Base-by-base conservation (phyloP, 169 alveolate genomes). In the Plasmodium ovale region DNA sequence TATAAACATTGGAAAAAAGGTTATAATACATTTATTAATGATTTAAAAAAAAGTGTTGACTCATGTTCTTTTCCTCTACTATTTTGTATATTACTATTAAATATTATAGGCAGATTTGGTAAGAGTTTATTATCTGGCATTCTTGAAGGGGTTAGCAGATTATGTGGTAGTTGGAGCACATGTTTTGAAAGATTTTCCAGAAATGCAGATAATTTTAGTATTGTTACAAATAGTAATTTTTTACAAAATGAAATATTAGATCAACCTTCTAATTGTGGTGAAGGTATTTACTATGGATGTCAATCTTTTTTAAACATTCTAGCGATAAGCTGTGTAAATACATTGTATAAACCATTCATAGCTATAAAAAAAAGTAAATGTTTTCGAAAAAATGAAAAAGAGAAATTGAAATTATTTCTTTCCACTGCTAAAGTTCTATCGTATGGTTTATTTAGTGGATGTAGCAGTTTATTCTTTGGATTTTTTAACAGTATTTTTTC, bases 1-100 rank as follows among this genome's bases (percentile, higher is more conserved):
- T 69, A 91, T 72, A 91, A 92, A 65, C 96, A 92, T 69, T 94
- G 96, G 94, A 72, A 92, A 64, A 87, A 89, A 33, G 96, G 94
- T 1, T 82, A 73, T 51, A 54, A 49, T n/a, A 71, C 64, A 19
- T 85, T 51, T 60, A 85, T 85, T 42, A 47, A 85, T 19, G 91
- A 85, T 42, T 37, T 85, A 69, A 85, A 69, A 42, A 85, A 85
- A 54, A 85, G 91, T 68, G 49, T 85, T 19, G 74, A 85, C 69
- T 29, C 87, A 4, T 70, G 85, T 58, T 85, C 91, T 58, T 85
- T 85, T n/a, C 91, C 91, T 10, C 69, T 85, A 16, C 27, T 69
- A 69, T 85, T 85, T 70, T 54, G 91, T 56, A 85, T 85, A 16
- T 39, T 85, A 42, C 33, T 85, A 56, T 62, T 85, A 59, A 85